These are phyloP conservation scores for Fusarium sambucinum DNA, from an alignment of 2,329 filamentous ascomycete genomes.

Conservation along the genomic window DNA sequence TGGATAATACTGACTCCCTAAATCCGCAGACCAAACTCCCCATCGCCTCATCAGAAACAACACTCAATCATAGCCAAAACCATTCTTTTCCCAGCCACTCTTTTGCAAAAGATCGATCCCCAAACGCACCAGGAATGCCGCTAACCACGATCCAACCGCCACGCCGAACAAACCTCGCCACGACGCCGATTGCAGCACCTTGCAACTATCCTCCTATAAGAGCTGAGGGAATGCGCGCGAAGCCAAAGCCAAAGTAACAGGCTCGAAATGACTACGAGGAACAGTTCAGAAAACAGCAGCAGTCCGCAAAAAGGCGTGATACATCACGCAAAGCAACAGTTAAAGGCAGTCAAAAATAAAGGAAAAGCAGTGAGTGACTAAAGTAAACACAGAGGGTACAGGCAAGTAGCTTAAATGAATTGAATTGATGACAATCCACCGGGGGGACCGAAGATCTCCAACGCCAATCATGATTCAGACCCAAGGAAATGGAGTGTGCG, in stretches of 20 bases:
- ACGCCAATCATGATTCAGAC: constrained; percentile 58
- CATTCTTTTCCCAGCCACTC: constrained; percentile 34
- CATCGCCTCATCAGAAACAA: constrained; percentile 41
- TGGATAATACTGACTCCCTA: constrained; percentile 31
- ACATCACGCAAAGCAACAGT: constrained; percentile 41
- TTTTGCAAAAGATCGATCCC: constrained; percentile 27
- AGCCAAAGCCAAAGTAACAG: constrained; percentile 18
- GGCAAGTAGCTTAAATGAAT: constrained; percentile 51
- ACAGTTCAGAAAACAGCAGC: constrained; percentile 28
- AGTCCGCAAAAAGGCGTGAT: constrained; percentile 29
- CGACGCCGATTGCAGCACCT: constrained; percentile 3
- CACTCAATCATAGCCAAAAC: constrained; percentile 29
- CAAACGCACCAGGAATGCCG: constrained; percentile 25
- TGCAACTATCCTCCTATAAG: constrained; percentile 16
- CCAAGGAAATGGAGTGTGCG: constrained; percentile 52
- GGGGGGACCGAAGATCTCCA: constrained; percentile 54
- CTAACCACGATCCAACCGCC: constrained; percentile 23
- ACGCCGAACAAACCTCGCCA: constrained; percentile 16
- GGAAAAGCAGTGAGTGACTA: constrained; percentile 44
- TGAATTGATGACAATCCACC: constrained; percentile 56
- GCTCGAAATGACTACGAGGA: constrained; percentile 33
- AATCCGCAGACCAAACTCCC: constrained; percentile 42
- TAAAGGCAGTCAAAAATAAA: constrained; percentile 46
- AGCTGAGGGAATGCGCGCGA: constrained; percentile 8
- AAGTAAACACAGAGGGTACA: constrained; percentile 45